A percentile compares a stretch with the other conserved stretches of the same genome.
Evolutionary conservation across 345 rosid species (phyloP).

Genomic region (Mallotus nudiflorus): DNA sequence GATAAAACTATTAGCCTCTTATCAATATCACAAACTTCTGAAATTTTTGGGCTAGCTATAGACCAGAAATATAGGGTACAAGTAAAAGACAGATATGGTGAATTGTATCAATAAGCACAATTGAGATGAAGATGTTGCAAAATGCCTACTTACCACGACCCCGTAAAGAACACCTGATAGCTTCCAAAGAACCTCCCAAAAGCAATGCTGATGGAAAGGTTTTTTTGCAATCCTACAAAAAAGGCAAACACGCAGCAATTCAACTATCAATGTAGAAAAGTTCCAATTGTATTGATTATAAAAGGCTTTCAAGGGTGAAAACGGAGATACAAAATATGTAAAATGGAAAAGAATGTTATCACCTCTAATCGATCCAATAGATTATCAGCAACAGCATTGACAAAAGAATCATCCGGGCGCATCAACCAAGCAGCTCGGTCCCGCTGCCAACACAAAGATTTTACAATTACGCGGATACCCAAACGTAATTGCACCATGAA

Average conservation of each 20-base stretch:
- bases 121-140: not conserved
- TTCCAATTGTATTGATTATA: not conserved
- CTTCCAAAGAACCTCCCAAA: slow-evolving; percentile 79
- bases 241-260: slow-evolving; percentile 6
- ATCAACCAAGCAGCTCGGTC: slow-evolving; percentile 95
- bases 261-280: not conserved
- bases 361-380: slow-evolving; percentile 92
- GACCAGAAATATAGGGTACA: not conserved
- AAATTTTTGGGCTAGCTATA: not conserved
- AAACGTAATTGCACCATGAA: not conserved
- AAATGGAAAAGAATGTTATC: not conserved
- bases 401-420: slow-evolving; percentile 59
- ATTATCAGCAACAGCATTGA: slow-evolving; percentile 92
- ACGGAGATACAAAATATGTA: not conserved
- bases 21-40: not conserved
- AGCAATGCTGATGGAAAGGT: slow-evolving; percentile 77
- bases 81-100: not conserved
- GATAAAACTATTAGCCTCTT: too few relatives aligned
- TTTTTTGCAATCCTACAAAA: slow-evolving; percentile 79
- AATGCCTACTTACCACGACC: slow-evolving; percentile 83
- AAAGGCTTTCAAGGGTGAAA: too few relatives aligned
- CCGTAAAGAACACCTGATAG: slow-evolving; percentile 51
- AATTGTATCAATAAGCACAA: not conserved
- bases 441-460: slow-evolving; percentile 63
- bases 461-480: too few relatives aligned